These are phyloP conservation scores for Cardamine chenopodiifolia DNA, from an alignment of 345 rosid species.

Conservation along the genomic window DNA sequence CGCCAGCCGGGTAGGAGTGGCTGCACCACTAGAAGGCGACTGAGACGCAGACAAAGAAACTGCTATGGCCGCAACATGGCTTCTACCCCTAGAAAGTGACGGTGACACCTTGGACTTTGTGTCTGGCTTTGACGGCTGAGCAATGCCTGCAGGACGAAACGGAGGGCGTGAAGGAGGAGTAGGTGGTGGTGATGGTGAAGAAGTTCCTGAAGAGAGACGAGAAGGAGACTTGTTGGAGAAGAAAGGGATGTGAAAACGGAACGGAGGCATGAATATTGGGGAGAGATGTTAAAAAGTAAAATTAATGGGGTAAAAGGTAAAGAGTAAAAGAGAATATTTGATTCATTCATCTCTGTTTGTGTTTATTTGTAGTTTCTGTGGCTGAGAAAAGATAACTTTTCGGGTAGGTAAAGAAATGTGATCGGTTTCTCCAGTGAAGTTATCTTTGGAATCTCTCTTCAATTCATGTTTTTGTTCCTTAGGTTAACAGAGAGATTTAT, in stretches of 20 bases:
- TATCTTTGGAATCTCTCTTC: constrained; percentile 38
- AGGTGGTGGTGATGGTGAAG: constrained; percentile 38
- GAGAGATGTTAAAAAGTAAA: background rate
- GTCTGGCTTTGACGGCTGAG: constrained; percentile 38
- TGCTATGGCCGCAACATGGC: constrained; percentile 26
- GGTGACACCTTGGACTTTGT: constrained; percentile 30
- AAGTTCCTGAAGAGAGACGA: constrained; percentile 39
- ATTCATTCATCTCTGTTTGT: background rate
- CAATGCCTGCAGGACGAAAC: constrained; percentile 43
- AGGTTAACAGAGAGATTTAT: constrained; percentile 28
- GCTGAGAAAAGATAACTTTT: constrained; percentile 38
- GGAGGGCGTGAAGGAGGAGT: constrained; percentile 42
- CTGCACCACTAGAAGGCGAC: constrained; percentile 26
- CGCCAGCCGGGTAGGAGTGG: background rate
- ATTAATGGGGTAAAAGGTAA: background rate
- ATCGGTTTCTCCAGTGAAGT: constrained; percentile 7
- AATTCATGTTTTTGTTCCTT: background rate
- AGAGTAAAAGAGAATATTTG: constrained; percentile 3
- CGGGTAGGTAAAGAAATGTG: constrained; percentile 37
- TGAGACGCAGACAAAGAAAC: constrained; percentile 23
- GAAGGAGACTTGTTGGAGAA: constrained; percentile 39
- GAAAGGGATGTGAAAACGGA: constrained; percentile 41
- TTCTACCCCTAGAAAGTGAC: constrained; percentile 31
- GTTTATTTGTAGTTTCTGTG: constrained; percentile 24
- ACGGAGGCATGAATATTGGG: constrained; percentile 34